Evolutionary conservation across 495 filamentous ascomycete genomes (phyloP).

Genomic region (Penicillium parvum): DNA sequence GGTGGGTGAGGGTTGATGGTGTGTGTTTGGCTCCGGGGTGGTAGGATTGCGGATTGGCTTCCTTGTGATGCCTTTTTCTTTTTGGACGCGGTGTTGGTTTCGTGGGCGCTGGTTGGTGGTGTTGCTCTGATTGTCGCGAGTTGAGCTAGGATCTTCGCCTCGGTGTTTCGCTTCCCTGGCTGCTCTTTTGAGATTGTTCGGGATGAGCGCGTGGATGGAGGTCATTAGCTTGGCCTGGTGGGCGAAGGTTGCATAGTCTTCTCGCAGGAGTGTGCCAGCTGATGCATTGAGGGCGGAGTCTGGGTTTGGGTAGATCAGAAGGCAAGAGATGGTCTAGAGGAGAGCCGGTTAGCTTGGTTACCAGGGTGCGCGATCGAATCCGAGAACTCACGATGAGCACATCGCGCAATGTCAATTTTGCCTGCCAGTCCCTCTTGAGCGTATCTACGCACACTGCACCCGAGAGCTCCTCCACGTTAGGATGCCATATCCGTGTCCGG

Average conservation of each 20-base stretch:
- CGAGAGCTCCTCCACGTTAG: conserved; percentile 63
- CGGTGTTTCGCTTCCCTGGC: conserved; percentile 55
- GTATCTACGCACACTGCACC: conserved; percentile 71
- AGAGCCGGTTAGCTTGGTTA: neutral
- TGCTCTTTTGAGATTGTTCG: conserved; percentile 35
- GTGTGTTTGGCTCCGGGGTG: neutral
- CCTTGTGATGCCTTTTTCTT: conserved; percentile 25
- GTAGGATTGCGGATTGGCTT: conserved; percentile 9
- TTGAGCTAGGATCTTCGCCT: conserved; percentile 50
- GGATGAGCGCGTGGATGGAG: conserved; percentile 58
- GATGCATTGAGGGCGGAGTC: conserved; percentile 65
- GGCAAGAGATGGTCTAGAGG: conserved; percentile 58
- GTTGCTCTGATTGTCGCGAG: conserved; percentile 18
- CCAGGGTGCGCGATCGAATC: neutral
- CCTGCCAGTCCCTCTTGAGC: conserved; percentile 64
- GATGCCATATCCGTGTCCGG: conserved; percentile 66
- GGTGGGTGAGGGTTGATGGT: conserved; percentile 1
- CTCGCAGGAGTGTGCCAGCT: conserved; percentile 57
- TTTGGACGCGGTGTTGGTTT: conserved; percentile 23
- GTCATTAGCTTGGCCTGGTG: conserved; percentile 63
- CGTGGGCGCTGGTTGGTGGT: conserved; percentile 16
- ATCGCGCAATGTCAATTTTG: conserved; percentile 56
- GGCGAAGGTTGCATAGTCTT: conserved; percentile 58
- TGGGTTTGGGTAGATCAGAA: conserved; percentile 69
- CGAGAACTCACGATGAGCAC: conserved; percentile 50